phyloP scores from a whole-genome alignment of 129 eudicot genomes.

The Kitagawia praeruptora region DNA sequence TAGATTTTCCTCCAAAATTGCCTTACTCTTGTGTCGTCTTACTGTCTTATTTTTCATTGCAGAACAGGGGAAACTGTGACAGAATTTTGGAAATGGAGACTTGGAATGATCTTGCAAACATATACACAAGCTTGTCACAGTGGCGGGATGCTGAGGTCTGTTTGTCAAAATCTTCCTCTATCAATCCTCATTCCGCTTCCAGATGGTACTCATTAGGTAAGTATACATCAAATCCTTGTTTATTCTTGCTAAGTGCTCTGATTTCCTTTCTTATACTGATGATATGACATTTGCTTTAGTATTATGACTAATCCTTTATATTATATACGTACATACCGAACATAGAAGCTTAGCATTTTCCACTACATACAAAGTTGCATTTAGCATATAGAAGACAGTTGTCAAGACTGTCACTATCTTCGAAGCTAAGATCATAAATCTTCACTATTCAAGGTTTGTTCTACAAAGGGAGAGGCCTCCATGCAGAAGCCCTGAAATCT shows the following conservation, averaged over 20 bases:
- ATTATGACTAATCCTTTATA: neutral
- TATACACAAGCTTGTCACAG: constrained; percentile 66
- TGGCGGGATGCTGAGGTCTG: constrained; percentile 94
- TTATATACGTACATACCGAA: too few species aligned
- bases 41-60: constrained; percentile 8
- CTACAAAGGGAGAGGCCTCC: constrained; percentile 61
- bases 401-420: neutral
- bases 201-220: constrained; percentile 77
- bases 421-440: neutral
- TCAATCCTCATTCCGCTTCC: constrained; percentile 75
- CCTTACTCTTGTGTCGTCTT: neutral
- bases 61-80: constrained; percentile 44
- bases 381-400: neutral
- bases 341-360: neutral
- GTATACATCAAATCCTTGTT: neutral
- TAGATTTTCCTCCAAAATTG: neutral
- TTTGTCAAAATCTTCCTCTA: constrained; percentile 63
- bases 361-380: too few species aligned
- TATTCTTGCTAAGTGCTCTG: neutral
- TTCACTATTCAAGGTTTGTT: constrained; percentile 48
- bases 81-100: constrained; percentile 74
- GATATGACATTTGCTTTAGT: neutral
- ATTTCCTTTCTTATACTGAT: neutral
- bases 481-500: constrained; percentile 59
- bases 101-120: constrained; percentile 91